Evolutionary conservation across 371 early-diverging fungal species (phyloP).

Genomic region (Rhizomucor miehei): DNA sequence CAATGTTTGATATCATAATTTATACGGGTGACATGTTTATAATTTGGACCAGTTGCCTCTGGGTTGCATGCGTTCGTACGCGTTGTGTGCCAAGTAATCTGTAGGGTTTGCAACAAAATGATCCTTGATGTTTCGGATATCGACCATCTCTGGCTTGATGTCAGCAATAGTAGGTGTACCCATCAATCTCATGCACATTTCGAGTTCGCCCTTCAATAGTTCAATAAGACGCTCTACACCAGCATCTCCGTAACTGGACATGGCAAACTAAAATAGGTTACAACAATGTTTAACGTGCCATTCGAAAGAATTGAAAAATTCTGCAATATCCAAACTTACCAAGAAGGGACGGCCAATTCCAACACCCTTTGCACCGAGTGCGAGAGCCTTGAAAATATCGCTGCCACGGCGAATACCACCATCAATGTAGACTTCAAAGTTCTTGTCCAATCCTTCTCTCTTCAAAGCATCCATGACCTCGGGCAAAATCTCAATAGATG

Average conservation of each 20-base stretch:
- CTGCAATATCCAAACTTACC: constrained; percentile 23
- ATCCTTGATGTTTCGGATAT: constrained; percentile 49
- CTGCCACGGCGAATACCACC: constrained; percentile 90
- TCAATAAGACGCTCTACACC: constrained; percentile 77
- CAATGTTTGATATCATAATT: too few species aligned
- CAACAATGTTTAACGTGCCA: constrained; percentile 21
- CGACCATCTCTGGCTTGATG: constrained; percentile 59
- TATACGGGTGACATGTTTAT: constrained; percentile 12
- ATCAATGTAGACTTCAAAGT: constrained; percentile 87
- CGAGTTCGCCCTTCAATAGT: constrained; percentile 70
- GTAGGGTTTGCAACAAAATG: constrained; percentile 41
- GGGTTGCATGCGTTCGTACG: constrained; percentile 45
- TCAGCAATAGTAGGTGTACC: constrained; percentile 63
- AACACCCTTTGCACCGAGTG: constrained; percentile 93
- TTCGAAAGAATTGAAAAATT: not conserved
- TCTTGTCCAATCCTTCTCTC: constrained; percentile 43
- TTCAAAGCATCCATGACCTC: constrained; percentile 75
- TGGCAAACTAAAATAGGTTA: constrained; percentile 47
- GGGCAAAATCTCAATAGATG: constrained; percentile 77
- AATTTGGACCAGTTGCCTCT: constrained; percentile 33
- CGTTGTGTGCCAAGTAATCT: constrained; percentile 33
- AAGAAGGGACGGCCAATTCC: constrained; percentile 89
- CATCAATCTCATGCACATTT: constrained; percentile 73
- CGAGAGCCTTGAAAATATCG: constrained; percentile 92
- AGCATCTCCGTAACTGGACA: constrained; percentile 70